Percentiles rank a stretch among this genome's conserved stretches.
Evolutionary conservation across 2,329 filamentous ascomycete species (phyloP).

Genomic region (Leptographium procerum): DNA sequence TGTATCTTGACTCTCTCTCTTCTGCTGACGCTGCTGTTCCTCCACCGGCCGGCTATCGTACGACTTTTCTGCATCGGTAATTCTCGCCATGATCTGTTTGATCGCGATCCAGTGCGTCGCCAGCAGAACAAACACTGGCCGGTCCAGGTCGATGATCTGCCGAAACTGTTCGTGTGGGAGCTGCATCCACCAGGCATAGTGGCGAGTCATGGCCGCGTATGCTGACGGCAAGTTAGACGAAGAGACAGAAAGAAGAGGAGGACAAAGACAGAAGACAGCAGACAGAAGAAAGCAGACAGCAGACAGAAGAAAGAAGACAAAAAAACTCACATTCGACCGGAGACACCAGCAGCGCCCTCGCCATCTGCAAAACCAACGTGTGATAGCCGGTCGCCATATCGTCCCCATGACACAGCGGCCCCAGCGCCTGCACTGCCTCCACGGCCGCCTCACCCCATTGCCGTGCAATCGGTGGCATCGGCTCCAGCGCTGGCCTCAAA

Average conservation of each 20-base stretch:
- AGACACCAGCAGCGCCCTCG: conserved; percentile 38
- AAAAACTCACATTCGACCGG: conserved; percentile 37
- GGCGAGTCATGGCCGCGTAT: conserved; percentile 35
- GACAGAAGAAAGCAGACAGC: background rate
- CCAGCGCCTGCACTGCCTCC: conserved; percentile 28
- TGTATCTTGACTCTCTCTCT: too few relatives aligned
- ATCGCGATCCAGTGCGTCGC: conserved; percentile 43
- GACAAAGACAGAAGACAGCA: background rate
- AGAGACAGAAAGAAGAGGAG: background rate
- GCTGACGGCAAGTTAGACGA: conserved; percentile 21
- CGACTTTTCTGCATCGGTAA: conserved; percentile 19
- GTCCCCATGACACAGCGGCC: conserved; percentile 28
- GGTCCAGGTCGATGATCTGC: conserved; percentile 33
- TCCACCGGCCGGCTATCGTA: conserved; percentile 6
- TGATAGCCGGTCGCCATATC: conserved; percentile 35
- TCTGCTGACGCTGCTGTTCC: too few relatives aligned
- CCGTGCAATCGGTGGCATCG: conserved; percentile 26
- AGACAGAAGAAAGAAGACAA: background rate
- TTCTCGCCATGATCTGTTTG: conserved; percentile 41
- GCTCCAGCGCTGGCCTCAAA: conserved; percentile 34
- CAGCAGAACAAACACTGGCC: conserved; percentile 35
- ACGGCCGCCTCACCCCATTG: conserved; percentile 36
- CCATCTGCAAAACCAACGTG: conserved; percentile 31
- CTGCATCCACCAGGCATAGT: conserved; percentile 48
- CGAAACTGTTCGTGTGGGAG: conserved; percentile 41